These are phyloP conservation scores for Didymella exigua DNA, from an alignment of 2,329 filamentous ascomycete species.

Conservation along the genomic window DNA sequence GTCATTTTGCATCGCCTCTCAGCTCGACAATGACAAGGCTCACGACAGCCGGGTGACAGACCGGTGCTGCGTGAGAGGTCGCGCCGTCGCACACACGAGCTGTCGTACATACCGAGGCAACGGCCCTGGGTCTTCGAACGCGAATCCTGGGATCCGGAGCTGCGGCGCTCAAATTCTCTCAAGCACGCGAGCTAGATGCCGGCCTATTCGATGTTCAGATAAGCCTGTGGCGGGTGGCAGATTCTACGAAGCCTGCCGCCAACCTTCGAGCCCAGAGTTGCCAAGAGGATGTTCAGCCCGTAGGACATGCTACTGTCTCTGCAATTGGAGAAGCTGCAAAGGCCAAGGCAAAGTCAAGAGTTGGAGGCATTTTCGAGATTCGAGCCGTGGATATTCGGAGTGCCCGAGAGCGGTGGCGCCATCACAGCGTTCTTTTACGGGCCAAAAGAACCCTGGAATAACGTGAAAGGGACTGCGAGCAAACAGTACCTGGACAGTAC, in stretches of 20 bases:
- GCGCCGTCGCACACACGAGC: not conserved
- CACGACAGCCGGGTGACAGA: not conserved
- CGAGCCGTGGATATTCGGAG: slow-evolving; percentile 25
- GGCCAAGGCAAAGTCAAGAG: slow-evolving; percentile 39
- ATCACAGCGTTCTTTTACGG: not conserved
- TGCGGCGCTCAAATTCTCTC: not conserved
- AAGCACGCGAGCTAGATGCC: not conserved
- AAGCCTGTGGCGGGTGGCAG: slow-evolving; percentile 35
- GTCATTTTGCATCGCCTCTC: not conserved
- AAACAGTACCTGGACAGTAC: not conserved
- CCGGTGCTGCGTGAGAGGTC: not conserved
- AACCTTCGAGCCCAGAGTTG: slow-evolving; percentile 34
- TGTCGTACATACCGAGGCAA: slow-evolving; percentile 19
- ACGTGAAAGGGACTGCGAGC: not conserved
- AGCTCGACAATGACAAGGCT: not conserved
- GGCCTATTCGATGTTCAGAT: slow-evolving; percentile 25
- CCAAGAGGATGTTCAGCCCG: slow-evolving; percentile 32
- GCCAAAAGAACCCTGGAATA: not conserved
- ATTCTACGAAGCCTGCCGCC: slow-evolving; percentile 28
- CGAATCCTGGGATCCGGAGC: not conserved
- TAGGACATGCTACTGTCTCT: slow-evolving; percentile 12
- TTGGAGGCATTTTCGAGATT: slow-evolving; percentile 22
- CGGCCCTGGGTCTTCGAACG: slow-evolving; percentile 9
- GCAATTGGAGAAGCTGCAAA: slow-evolving; percentile 33
- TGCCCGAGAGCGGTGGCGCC: slow-evolving; percentile 26